Evolutionary conservation across 441 rosid species (phyloP), one percentile per base, ranked within the genome.

Genomic region (Eutrema salsugineum): DNA sequence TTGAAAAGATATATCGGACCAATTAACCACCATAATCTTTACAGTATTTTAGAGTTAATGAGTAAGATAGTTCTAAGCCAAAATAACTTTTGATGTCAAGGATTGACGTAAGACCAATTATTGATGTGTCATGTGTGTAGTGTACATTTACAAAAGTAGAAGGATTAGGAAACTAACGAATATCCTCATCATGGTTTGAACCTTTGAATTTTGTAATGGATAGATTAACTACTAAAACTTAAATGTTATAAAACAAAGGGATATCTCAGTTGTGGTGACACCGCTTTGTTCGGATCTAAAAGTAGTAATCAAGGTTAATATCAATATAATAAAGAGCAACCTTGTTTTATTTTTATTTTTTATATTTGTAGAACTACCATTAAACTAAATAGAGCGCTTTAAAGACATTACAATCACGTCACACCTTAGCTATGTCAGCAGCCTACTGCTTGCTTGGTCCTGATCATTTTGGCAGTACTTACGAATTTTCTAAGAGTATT

Each of bases 251-350:
- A 57, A 27, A 44, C 12, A 55, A 16, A n/a, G n/a, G n/a, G n/a
- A 16, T 44, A 46, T 35, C 44, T 1, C 43, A 7, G 19, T 32
- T 48, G 39, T 55, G 46, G 75, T 38, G 65, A 38, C 60, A 24
- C 70, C 79, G 70, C 70, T 54, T 69, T 54, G 61, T 63, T 63
- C 44, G 75, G 79, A 75, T 75, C 75, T 62, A 38, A 62, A 14
- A 40, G 65, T 48, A 6, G 70, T 75, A 62, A 54, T 28, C 54
- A 46, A 68, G 53, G 54, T 46, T 53, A 46, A 55, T 39, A 30
- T 36, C 20, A 35, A 24, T 75, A 62, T 62, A 54, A 4, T 68
- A 74, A 49, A 22, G 57, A 22, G 57, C 68, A 67, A 38, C 54
- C 12, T 39, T 48, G 24, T 30, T 57, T 58, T 27, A 35, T 16